Conservation (phyloP, 306 rosid species). For the Rosa lucieae region DNA sequence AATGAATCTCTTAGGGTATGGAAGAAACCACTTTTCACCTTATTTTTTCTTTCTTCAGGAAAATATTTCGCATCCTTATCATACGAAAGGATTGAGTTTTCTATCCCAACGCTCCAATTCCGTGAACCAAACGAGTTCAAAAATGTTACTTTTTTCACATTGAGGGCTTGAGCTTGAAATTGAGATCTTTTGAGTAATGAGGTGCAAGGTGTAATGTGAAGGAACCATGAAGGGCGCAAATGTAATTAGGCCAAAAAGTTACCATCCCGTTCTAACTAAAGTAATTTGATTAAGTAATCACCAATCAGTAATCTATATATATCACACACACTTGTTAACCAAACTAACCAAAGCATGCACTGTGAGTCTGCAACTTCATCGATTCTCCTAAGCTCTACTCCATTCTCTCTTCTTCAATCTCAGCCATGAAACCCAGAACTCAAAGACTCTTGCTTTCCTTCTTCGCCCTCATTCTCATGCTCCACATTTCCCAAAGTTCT, state of each 20-base stretch:
- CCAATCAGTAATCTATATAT: not conserved
- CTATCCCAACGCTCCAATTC: too few relatives aligned
- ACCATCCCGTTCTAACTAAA: not conserved
- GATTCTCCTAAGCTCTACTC: not conserved
- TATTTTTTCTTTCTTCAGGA: too few relatives aligned
- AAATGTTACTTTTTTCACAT: too few relatives aligned
- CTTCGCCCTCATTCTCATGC: conserved; percentile 44
- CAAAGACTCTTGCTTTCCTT: conserved; percentile 37
- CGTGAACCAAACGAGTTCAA: too few relatives aligned
- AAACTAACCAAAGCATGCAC: conserved; percentile 29
- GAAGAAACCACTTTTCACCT: too few relatives aligned
- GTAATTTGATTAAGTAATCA: not conserved
- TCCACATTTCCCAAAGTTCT: conserved; percentile 31
- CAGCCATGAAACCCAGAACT: conserved; percentile 50
- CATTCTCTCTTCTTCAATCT: conserved; percentile 19
- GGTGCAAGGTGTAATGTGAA: not conserved
- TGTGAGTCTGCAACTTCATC: not conserved
- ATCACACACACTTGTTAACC: conserved; percentile 11
- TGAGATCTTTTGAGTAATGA: not conserved
- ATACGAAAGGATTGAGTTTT: too few relatives aligned
- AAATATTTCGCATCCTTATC: too few relatives aligned
- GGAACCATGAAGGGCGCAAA: not conserved
- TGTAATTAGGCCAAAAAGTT: not conserved
- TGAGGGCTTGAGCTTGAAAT: not conserved
- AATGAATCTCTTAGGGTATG: too few relatives aligned